phyloP scores from a whole-genome alignment of 2,329 filamentous ascomycete genomes.

The Penicillium sp. region DNA sequence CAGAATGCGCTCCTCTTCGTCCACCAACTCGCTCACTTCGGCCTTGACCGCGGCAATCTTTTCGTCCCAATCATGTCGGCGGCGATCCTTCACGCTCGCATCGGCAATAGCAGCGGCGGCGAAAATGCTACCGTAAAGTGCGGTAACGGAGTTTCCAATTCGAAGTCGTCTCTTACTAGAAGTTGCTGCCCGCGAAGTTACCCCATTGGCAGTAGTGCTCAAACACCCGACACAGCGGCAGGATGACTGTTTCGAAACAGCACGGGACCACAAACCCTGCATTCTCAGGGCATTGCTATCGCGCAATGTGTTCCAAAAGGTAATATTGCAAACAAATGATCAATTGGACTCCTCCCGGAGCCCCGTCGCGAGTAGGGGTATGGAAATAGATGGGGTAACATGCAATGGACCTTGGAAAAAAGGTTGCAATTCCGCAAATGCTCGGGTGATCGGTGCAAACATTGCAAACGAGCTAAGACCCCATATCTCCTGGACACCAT shows the following conservation, averaged over 20 bases:
- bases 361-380: conserved; percentile 14
- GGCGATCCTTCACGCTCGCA: conserved; percentile 39
- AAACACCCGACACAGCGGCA: conserved; percentile 45
- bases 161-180: conserved; percentile 40
- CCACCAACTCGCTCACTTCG: conserved; percentile 40
- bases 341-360: conserved; percentile 19
- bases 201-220: conserved; percentile 34
- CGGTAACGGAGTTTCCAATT: conserved; percentile 44
- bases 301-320: neutral
- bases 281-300: conserved; percentile 40
- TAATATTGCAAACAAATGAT: neutral
- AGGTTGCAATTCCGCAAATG: conserved; percentile 14
- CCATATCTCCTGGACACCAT: conserved; percentile 11
- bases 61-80: conserved; percentile 41
- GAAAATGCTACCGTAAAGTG: conserved; percentile 46
- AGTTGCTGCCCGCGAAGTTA: conserved; percentile 36
- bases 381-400: conserved; percentile 8
- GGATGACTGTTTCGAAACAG: conserved; percentile 36
- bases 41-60: conserved; percentile 45
- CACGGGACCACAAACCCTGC: conserved; percentile 46
- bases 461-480: conserved; percentile 35
- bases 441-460: conserved; percentile 34
- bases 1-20: conserved; percentile 40
- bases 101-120: conserved; percentile 43
- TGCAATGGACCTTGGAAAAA: conserved; percentile 6